These are phyloP conservation scores for Boletus sensibilis DNA, from an alignment of 768 basidiomycete species.

Conservation along the genomic window DNA sequence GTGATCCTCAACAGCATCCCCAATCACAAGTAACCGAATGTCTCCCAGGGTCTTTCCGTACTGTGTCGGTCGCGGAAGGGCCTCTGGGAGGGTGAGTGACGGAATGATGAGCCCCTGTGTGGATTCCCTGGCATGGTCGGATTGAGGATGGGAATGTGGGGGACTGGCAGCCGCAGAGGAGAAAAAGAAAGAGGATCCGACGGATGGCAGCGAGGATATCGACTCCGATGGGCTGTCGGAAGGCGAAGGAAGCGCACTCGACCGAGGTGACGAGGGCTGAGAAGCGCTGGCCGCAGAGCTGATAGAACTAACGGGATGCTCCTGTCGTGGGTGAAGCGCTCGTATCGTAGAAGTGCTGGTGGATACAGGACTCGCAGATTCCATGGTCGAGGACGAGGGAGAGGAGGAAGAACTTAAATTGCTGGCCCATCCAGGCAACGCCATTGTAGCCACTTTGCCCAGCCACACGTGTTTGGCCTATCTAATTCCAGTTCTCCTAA, in stretches of 20 bases:
- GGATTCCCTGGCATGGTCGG: conserved; percentile 38
- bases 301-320: conserved; percentile 7
- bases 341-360: conserved; percentile 45
- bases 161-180: conserved; percentile 71
- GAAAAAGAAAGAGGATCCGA: conserved; percentile 76
- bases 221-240: conserved; percentile 64
- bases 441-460: conserved; percentile 14
- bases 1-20: conserved; percentile 36
- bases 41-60: conserved; percentile 70
- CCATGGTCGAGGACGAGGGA: conserved; percentile 24
- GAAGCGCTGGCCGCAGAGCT: conserved; percentile 27
- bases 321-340: conserved; percentile 28
- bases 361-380: conserved; percentile 17
- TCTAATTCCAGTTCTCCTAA: conserved; percentile 1
- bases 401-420: neutral
- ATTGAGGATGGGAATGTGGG: conserved; percentile 47
- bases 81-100: conserved; percentile 59
- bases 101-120: conserved; percentile 67
- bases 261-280: conserved; percentile 47
- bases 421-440: neutral
- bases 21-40: conserved; percentile 55
- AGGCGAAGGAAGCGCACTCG: conserved; percentile 52
- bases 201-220: conserved; percentile 68
- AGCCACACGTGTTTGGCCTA: conserved; percentile 35
- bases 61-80: conserved; percentile 61